Evolutionary conservation across 2,329 filamentous ascomycete genomes (phyloP).

Genomic region (Magnaporthales sp.): DNA sequence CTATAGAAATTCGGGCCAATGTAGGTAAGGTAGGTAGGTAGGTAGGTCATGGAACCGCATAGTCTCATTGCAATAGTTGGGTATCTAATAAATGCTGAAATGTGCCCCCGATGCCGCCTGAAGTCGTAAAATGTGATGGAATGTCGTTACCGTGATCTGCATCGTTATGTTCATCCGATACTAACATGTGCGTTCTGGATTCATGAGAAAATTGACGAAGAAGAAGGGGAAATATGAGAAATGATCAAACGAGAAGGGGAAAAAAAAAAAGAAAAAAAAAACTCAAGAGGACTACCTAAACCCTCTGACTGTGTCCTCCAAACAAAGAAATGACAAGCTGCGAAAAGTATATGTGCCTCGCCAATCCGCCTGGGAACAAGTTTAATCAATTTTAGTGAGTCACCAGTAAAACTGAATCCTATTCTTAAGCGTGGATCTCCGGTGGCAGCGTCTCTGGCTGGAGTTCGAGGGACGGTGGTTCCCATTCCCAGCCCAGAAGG

Average conservation of each 20-base stretch:
- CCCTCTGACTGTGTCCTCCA: slow-evolving; percentile 29
- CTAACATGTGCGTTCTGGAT: background rate
- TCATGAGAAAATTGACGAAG: background rate
- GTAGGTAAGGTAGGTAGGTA: background rate
- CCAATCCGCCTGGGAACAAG: background rate
- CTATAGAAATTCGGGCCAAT: background rate
- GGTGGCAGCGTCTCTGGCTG: slow-evolving; percentile 32
- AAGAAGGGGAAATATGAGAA: background rate
- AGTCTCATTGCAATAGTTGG: background rate
- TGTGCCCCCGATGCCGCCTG: background rate
- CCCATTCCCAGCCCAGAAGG: slow-evolving; percentile 72
- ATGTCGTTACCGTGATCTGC: background rate
- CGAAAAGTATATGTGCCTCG: background rate
- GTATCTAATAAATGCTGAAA: background rate
- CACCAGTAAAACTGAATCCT: background rate
- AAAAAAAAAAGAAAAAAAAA: slow-evolving; percentile 12
- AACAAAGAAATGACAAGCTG: slow-evolving; percentile 12
- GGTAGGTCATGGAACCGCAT: background rate
- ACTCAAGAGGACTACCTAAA: slow-evolving; percentile 40
- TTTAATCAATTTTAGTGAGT: background rate
- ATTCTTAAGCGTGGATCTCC: slow-evolving; percentile 37
- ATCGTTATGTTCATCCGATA: background rate
- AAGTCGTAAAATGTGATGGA: background rate
- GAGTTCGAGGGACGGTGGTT: slow-evolving; percentile 30
- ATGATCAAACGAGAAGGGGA: background rate